Evolutionary conservation across 2,329 filamentous ascomycete genomes (phyloP).

Genomic region (Talaromyces sp.): DNA sequence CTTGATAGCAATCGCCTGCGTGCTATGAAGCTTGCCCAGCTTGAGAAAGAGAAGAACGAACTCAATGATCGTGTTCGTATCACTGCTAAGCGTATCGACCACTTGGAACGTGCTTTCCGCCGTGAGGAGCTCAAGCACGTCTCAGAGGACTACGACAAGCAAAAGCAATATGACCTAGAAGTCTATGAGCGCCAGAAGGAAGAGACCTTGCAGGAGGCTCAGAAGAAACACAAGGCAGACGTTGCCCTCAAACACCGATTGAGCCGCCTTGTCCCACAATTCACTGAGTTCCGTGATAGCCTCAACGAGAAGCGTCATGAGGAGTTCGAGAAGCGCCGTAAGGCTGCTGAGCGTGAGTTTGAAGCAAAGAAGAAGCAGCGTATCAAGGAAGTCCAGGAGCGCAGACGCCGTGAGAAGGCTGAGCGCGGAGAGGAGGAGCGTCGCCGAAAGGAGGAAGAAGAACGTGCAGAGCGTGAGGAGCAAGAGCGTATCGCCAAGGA

Average conservation of each 20-base stretch:
- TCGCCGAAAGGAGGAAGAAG: conserved; percentile 73
- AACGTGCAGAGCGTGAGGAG: conserved; percentile 72
- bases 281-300: conserved; percentile 75
- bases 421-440: conserved; percentile 82
- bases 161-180: conserved; percentile 70
- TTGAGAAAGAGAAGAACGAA: conserved; percentile 97
- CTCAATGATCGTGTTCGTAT: conserved; percentile 85
- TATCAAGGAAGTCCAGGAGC: conserved; percentile 82
- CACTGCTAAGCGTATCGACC: conserved; percentile 92
- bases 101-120: conserved; percentile 92
- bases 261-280: conserved; percentile 72
- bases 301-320: conserved; percentile 84
- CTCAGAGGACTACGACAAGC: conserved; percentile 73
- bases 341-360: conserved; percentile 84
- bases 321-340: conserved; percentile 91
- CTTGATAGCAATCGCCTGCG: conserved; percentile 87
- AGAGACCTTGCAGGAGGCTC: conserved; percentile 71
- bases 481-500: conserved; percentile 76
- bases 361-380: conserved; percentile 85
- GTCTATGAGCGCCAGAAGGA: conserved; percentile 74
- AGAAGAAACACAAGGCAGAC: conserved; percentile 85
- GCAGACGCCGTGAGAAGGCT: conserved; percentile 72
- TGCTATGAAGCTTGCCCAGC: conserved; percentile 87
- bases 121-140: conserved; percentile 94
- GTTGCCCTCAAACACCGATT: conserved; percentile 92